Base-by-base conservation (phyloP, 805 yeast genomes). In the Torulaspora franciscae region DNA sequence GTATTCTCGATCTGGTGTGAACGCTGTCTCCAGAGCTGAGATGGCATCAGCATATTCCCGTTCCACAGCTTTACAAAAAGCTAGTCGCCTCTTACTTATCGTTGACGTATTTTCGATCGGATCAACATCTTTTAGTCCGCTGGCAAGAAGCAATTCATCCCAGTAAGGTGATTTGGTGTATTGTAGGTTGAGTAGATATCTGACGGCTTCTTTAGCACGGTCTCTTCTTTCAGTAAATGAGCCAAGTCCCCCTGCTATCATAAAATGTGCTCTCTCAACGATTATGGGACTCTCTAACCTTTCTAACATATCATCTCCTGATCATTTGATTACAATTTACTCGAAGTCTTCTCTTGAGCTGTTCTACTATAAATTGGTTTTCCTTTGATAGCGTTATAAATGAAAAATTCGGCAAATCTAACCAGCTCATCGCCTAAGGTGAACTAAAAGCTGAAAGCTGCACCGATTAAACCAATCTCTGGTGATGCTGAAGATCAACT, bases 31-130 rank as follows among this genome's bases (percentile, higher is more conserved):
- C 8, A 59, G 38, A 2, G 52, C 17, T 9, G 45, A 37, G 17
- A 58, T 40, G 1, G 64, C 64, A 6, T 58, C 59, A 2, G 42
- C 25, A 40, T 52, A 60, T 14, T 59, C 51, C 38, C 56, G 62
- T 1, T 55, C 40, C 7, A 61, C 39, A 3, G 55, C 39, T 36
- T 50, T 55, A 26, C 46, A 45, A 29, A 40, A 19, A 8, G 32
- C 37, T 24, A 32, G 25, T 7, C 24, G 33, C 24, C 33, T 37
- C 33, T 26, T 35, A 11, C 34, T 34, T 10, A 42, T 32, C 2
- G 34, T 17, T 6, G 22, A n/a, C 6, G 15, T 15, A 9, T 10
- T 9, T 24, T 44, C 40, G 11, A 17, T 19, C 19, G 43, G 34
- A 14, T 43, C 43, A 7, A 45, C 35, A 29, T n/a, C 29, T 13